A percentile compares a stretch with the other conserved stretches of the same genome.
phyloP scores from a whole-genome alignment of 805 yeast genomes.

The Isabelozyma rhagii region DNA sequence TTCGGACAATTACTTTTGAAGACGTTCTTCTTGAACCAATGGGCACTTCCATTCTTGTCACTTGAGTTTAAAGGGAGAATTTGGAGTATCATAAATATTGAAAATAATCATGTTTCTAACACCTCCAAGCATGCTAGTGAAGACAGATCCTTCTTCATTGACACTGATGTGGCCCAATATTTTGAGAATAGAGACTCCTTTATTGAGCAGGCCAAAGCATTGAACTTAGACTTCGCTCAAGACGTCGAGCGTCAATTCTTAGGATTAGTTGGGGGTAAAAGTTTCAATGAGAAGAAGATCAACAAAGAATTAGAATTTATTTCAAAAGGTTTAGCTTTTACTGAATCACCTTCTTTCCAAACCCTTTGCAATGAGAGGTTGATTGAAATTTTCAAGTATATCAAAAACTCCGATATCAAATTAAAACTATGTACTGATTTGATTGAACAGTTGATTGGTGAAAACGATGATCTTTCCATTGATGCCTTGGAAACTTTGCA shows the following conservation, averaged over 20 bases:
- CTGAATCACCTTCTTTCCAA: slow-evolving; percentile 30
- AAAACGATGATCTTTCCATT: slow-evolving; percentile 23
- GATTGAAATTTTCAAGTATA: slow-evolving; percentile 49
- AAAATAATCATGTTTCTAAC: slow-evolving; percentile 9
- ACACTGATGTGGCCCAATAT: slow-evolving; percentile 26
- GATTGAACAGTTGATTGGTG: slow-evolving; percentile 54
- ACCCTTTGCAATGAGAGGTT: slow-evolving; percentile 48
- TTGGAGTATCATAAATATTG: slow-evolving; percentile 27
- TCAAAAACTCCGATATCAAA: slow-evolving; percentile 56
- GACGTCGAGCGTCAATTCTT: slow-evolving; percentile 58
- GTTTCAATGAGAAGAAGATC: slow-evolving; percentile 49
- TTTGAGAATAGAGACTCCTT: slow-evolving; percentile 42
- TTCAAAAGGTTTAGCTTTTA: slow-evolving; percentile 40
- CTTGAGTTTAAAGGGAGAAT: slow-evolving; percentile 48
- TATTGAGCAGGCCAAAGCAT: slow-evolving; percentile 39
- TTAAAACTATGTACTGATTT: slow-evolving; percentile 46
- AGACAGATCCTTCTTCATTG: slow-evolving; percentile 28
- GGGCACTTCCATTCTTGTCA: slow-evolving; percentile 34
- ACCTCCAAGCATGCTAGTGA: slow-evolving; percentile 18
- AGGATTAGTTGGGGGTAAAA: slow-evolving; percentile 49
- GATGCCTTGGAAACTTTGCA: slow-evolving; percentile 50
- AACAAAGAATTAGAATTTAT: slow-evolving; percentile 58
- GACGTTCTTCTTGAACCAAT: slow-evolving; percentile 71
- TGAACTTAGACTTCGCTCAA: slow-evolving; percentile 46
- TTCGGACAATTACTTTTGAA: slow-evolving; percentile 51